A percentile compares a stretch with the other conserved stretches of the same genome.
Evolutionary conservation across 306 rosid genomes (phyloP).

Genomic region (Senna siamea): DNA sequence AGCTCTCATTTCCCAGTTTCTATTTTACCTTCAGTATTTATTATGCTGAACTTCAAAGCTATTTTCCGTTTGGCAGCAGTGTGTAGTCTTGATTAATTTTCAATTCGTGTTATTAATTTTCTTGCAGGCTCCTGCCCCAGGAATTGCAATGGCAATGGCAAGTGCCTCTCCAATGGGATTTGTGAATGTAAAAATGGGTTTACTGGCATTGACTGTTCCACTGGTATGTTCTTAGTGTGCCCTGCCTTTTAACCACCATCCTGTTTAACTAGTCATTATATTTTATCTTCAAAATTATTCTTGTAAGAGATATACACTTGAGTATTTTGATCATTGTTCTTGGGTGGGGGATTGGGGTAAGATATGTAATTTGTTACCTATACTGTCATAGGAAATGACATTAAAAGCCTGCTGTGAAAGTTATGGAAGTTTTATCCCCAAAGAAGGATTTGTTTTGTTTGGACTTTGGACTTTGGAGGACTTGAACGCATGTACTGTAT

Average conservation of each 20-base stretch:
- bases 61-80: conserved; percentile 14
- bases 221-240: conserved; percentile 54
- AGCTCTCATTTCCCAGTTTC: conserved; percentile 45
- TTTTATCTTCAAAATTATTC: conserved; percentile 9
- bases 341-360: not conserved
- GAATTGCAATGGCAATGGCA: conserved; percentile 76
- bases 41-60: conserved; percentile 17
- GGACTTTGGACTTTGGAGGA: conserved; percentile 4
- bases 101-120: conserved; percentile 5
- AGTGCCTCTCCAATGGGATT: conserved; percentile 79
- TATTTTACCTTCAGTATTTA: conserved; percentile 7
- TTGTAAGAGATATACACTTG: conserved; percentile 9
- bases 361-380: not conserved
- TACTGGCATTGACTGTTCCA: conserved; percentile 93
- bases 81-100: conserved; percentile 15
- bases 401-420: not conserved
- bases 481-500: not conserved
- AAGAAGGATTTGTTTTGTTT: not conserved
- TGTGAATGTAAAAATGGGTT: conserved; percentile 83
- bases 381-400: too few species aligned
- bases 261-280: not conserved
- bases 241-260: not conserved
- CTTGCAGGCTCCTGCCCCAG: conserved; percentile 75
- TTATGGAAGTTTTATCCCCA: not conserved
- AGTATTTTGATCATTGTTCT: not conserved